Evolutionary conservation across 805 yeast species (phyloP), one percentile per base, ranked within the genome.

Genomic region (Pichia nanzhaoensis): DNA sequence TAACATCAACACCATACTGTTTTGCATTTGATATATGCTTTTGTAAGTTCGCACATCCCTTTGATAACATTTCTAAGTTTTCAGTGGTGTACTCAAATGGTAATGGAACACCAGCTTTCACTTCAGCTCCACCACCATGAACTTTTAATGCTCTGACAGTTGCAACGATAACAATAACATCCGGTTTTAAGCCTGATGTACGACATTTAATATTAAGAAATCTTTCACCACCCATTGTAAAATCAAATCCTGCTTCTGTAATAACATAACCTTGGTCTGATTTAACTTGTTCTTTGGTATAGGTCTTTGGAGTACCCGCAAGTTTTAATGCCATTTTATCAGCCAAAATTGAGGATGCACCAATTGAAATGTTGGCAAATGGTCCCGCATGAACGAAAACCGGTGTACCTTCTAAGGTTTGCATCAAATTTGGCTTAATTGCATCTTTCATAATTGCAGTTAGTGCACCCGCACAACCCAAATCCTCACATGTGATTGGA

Each of bases 191-290:
- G 4, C 96, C 96, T 34, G 95, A 84, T 17, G 95, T 75, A 64
- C 98, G 82, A 66, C 97, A 89, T 71, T 91, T 91, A 66, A 91
- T 91, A 71, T 91, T 88, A 68, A 91, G 78, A 70, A 91, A 91
- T 59, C 98, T 78, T 72, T 91, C 99, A 56, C 98, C 98, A 54
- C 99, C 99, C 98, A 91, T 91, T 40, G 97, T 91, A 73, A 93
- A 91, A 67, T 91, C 98, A 69, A 91, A 91, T 43, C 99, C 99
- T 34, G 98, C 97, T 67, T 91, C 99, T 41, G 99, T 91, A 50
- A 91, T 87, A 45, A 89, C 98, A 61, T 78, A 91, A 54, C 98
- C 98, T 50, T 72, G 70, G 44, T 79, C 50, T 69, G 57, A 58
- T 37, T 55, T 55, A 49, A 54, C 60, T 47, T 63, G 55, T 38